A percentile compares a stretch with the other conserved stretches of the same genome.
Evolutionary conservation across 805 yeast species (phyloP).

Genomic region (Phaffomyces opuntiae): DNA sequence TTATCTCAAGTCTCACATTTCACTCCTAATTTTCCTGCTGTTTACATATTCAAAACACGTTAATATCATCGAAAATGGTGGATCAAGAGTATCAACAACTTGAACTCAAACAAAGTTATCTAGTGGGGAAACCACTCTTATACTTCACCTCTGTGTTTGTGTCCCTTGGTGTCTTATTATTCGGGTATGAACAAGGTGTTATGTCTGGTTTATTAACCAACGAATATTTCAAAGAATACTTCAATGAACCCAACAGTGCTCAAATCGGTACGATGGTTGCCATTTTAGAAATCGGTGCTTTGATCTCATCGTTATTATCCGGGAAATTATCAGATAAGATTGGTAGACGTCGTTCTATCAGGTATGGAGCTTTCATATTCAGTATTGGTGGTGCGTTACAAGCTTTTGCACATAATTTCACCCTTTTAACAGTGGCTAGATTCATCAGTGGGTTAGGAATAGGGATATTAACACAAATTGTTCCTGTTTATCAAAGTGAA

Average conservation of each 20-base stretch:
- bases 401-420: conserved; percentile 48
- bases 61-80: no score
- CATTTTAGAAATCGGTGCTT: conserved; percentile 82
- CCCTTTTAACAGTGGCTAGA: conserved; percentile 63
- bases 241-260: conserved; percentile 65
- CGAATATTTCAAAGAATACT: conserved; percentile 59
- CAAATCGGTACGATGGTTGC: conserved; percentile 84
- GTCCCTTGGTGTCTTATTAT: conserved; percentile 39
- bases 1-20: no score
- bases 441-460: conserved; percentile 81
- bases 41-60: no score
- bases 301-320: conserved; percentile 69
- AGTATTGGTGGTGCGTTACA: conserved; percentile 76
- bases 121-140: conserved; percentile 23
- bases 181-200: conserved; percentile 86
- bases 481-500: conserved; percentile 84
- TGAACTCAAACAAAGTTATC: no score
- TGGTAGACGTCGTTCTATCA: conserved; percentile 74
- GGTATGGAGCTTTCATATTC: conserved; percentile 72
- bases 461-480: conserved; percentile 76
- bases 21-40: no score
- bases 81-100: no score
- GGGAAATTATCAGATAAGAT: conserved; percentile 71
- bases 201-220: conserved; percentile 83
- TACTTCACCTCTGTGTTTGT: conserved; percentile 25